phyloP scores from a whole-genome alignment of 1,284 basidiomycete genomes.

The Ustilago hordei region DNA sequence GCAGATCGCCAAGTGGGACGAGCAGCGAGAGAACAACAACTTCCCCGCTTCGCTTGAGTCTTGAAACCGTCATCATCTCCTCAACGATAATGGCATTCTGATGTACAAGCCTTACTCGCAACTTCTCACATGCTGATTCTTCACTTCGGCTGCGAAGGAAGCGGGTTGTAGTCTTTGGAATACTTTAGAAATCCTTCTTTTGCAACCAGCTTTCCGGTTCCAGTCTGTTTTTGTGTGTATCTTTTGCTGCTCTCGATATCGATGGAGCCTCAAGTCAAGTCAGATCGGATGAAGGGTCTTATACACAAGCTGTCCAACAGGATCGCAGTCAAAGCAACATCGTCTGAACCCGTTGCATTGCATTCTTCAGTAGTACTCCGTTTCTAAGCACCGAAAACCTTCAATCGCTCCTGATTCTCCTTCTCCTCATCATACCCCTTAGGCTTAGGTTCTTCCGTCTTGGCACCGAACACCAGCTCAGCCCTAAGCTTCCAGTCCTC shows the following conservation, averaged over 20 bases:
- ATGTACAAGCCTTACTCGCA: neutral
- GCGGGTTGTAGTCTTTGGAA: slow-evolving; percentile 8
- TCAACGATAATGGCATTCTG: slow-evolving; percentile 1
- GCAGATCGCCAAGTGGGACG: slow-evolving; percentile 68
- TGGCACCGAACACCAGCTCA: slow-evolving; percentile 72
- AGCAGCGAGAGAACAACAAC: slow-evolving; percentile 66
- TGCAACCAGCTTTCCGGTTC: neutral
- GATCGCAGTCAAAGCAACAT: neutral
- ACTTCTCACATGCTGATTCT: neutral
- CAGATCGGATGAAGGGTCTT: no score
- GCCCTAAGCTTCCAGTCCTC: slow-evolving; percentile 70
- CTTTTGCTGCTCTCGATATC: neutral
- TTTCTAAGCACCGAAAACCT: slow-evolving; percentile 29
- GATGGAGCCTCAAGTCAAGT: no score
- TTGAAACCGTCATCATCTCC: slow-evolving; percentile 21
- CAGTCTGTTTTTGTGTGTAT: neutral
- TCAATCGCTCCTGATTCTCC: slow-evolving; percentile 28
- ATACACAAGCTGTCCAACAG: no score
- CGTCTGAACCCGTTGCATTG: neutral
- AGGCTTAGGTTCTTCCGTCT: slow-evolving; percentile 28
- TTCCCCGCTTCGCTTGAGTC: slow-evolving; percentile 68
- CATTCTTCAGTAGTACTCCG: no score
- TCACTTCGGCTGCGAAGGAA: neutral
- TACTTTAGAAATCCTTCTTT: slow-evolving; percentile 11
- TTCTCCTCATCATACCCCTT: slow-evolving; percentile 35